Percentiles rank a stretch among this genome's conserved stretches.
phyloP scores from a whole-genome alignment of 2,329 filamentous ascomycete species.

The Myrmaecium sp. region DNA sequence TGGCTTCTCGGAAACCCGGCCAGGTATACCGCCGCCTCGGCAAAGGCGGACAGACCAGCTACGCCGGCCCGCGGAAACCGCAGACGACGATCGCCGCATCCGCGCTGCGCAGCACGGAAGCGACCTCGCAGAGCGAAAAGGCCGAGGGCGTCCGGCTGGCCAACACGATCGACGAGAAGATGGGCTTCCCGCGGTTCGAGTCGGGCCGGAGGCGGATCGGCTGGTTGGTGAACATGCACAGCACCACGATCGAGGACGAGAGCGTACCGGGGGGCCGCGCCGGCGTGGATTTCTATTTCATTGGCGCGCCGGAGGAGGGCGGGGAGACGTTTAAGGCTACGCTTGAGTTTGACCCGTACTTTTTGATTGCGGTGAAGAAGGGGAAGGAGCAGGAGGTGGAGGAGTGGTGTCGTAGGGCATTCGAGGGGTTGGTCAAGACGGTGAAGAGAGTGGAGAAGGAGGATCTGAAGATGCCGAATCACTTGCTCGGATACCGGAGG shows the following conservation, averaged over 20 bases:
- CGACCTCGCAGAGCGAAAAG: conserved; percentile 82
- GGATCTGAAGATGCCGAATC: conserved; percentile 87
- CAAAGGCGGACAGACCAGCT: conserved; percentile 23
- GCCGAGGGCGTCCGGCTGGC: conserved; percentile 71
- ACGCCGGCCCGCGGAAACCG: conserved; percentile 34
- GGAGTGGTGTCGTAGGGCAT: conserved; percentile 74
- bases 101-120: conserved; percentile 57
- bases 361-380: conserved; percentile 76
- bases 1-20: conserved; percentile 27
- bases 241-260: conserved; percentile 71
- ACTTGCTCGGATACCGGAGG: conserved; percentile 75
- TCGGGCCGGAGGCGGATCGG: conserved; percentile 70
- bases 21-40: conserved; percentile 26
- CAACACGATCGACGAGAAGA: conserved; percentile 79
- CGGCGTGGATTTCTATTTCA: conserved; percentile 92
- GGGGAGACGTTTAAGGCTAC: conserved; percentile 87
- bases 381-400: conserved; percentile 86
- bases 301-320: conserved; percentile 51
- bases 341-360: conserved; percentile 92
- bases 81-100: conserved; percentile 68
- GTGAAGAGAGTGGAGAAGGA: conserved; percentile 74
- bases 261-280: conserved; percentile 70
- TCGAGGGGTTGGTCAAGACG: conserved; percentile 64
- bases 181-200: conserved; percentile 89
- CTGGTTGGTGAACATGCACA: conserved; percentile 92